A percentile compares a stretch with the other conserved stretches of the same genome.
phyloP scores from a whole-genome alignment of 2,329 filamentous ascomycete genomes.

The Fusarium citri region DNA sequence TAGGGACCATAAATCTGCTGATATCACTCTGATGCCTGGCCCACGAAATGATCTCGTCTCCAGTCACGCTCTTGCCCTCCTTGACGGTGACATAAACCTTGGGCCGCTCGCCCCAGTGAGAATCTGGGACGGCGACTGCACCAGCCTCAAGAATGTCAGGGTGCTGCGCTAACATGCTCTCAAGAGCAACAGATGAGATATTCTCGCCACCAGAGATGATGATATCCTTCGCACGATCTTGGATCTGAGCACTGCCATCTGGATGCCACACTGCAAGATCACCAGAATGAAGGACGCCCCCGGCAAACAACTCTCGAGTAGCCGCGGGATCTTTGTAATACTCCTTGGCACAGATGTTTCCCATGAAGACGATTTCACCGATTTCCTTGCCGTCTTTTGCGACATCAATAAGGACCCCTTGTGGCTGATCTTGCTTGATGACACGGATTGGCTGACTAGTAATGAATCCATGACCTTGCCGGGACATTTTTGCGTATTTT shows the following conservation, averaged over 20 bases:
- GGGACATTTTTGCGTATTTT: conserved; percentile 89
- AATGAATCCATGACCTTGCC: conserved; percentile 92
- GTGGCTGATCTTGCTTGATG: conserved; percentile 80
- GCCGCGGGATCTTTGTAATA: conserved; percentile 93
- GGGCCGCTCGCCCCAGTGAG: conserved; percentile 95
- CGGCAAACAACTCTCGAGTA: conserved; percentile 86
- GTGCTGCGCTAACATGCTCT: conserved; percentile 89
- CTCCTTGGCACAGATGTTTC: conserved; percentile 91
- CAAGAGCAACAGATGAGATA: conserved; percentile 92
- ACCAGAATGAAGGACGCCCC: conserved; percentile 87
- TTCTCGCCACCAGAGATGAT: conserved; percentile 99
- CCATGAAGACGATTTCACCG: conserved; percentile 78
- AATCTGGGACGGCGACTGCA: conserved; percentile 87
- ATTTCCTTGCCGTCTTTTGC: conserved; percentile 62
- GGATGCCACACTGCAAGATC: conserved; percentile 94
- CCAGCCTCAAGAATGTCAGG: conserved; percentile 91
- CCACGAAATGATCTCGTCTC: conserved; percentile 83
- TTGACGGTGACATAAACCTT: conserved; percentile 92
- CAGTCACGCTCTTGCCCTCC: conserved; percentile 61
- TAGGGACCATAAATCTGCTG: conserved; percentile 87
- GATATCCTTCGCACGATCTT: conserved; percentile 96
- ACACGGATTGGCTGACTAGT: conserved; percentile 84
- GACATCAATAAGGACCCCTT: conserved; percentile 63
- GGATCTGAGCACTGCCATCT: conserved; percentile 90
- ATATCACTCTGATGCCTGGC: conserved; percentile 83